Percentiles rank a stretch among this genome's conserved stretches.
phyloP scores from a whole-genome alignment of 306 rosid species.

The Rosa chinensis region DNA sequence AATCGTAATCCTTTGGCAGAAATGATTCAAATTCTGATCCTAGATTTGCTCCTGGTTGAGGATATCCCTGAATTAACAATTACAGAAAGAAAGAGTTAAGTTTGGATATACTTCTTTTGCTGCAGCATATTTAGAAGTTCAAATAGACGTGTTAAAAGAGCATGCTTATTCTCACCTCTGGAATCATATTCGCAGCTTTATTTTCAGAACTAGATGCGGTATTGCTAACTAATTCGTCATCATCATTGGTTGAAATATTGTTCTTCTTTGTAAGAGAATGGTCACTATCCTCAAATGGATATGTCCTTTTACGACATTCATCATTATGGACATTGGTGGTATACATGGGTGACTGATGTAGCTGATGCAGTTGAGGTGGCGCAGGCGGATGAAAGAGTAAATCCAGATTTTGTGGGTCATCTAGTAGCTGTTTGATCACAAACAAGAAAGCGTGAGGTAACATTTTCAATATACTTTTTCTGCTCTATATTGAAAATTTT shows the following conservation, averaged over 20 bases:
- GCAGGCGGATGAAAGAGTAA: background rate
- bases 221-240: background rate
- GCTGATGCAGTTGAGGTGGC: background rate
- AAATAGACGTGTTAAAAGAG: background rate
- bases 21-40: background rate
- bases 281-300: background rate
- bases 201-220: background rate
- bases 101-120: background rate
- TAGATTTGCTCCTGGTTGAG: background rate
- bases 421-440: conserved; percentile 21
- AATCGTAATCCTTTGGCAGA: background rate
- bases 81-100: conserved; percentile 16
- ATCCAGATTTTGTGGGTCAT: background rate
- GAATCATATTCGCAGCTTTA: background rate
- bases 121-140: background rate
- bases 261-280: background rate
- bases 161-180: conserved; percentile 41
- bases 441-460: conserved; percentile 11
- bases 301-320: background rate
- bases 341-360: background rate
- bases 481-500: background rate
- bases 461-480: conserved; percentile 9
- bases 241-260: background rate
- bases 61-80: conserved; percentile 25
- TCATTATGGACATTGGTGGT: background rate